Conservation (phyloP, 2,329 filamentous ascomycete species). For the Chaetomium sp. region DNA sequence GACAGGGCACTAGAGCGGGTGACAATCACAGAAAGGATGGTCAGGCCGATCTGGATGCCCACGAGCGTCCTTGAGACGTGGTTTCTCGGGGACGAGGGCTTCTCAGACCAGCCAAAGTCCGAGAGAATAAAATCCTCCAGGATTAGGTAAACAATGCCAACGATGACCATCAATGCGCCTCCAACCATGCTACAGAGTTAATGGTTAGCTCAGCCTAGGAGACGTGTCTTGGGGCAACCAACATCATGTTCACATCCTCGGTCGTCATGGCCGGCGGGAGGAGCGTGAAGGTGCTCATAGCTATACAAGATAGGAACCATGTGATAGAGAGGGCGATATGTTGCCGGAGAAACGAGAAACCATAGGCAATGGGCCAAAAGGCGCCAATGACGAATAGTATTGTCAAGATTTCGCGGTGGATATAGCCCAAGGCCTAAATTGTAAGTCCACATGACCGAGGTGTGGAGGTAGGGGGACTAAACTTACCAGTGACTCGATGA, state of each 20-base stretch:
- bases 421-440: slow-evolving; percentile 84
- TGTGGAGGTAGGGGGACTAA: not conserved
- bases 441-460: slow-evolving; percentile 29
- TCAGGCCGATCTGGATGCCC: slow-evolving; percentile 75
- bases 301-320: slow-evolving; percentile 75
- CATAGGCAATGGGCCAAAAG: slow-evolving; percentile 77
- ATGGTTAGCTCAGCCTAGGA: slow-evolving; percentile 29
- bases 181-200: slow-evolving; percentile 62
- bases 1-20: slow-evolving; percentile 85
- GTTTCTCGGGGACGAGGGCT: slow-evolving; percentile 41
- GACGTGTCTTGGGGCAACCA: slow-evolving; percentile 39
- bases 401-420: slow-evolving; percentile 84
- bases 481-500: slow-evolving; percentile 77
- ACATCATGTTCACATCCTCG: slow-evolving; percentile 77
- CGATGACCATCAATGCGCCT: slow-evolving; percentile 72
- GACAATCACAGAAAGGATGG: slow-evolving; percentile 79
- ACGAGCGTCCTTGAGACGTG: slow-evolving; percentile 60
- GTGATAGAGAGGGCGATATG: slow-evolving; percentile 65
- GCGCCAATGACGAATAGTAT: slow-evolving; percentile 73
- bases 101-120: slow-evolving; percentile 45
- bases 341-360: slow-evolving; percentile 67
- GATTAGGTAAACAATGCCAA: slow-evolving; percentile 76
- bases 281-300: slow-evolving; percentile 90
- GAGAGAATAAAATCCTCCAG: slow-evolving; percentile 69
- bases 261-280: slow-evolving; percentile 83